Evolutionary conservation across 371 early-diverging fungal species (phyloP).

Genomic region (Coemansia sp.): DNA sequence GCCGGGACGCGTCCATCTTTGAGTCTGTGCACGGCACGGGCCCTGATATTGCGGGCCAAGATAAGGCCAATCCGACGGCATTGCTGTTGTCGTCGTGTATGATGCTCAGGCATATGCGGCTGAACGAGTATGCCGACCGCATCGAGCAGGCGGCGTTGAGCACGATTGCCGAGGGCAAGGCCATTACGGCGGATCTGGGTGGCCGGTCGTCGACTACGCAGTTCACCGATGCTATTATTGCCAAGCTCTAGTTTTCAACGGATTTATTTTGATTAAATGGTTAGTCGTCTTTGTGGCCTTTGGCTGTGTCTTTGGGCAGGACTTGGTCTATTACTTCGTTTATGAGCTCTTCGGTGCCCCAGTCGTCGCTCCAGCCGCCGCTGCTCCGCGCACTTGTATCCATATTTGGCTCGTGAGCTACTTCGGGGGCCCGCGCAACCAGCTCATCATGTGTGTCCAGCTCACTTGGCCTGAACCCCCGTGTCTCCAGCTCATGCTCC

Average conservation of each 20-base stretch:
- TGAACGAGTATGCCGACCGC: constrained; percentile 72
- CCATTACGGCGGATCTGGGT: constrained; percentile 91
- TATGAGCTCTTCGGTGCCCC: constrained; percentile 6
- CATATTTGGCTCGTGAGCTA: too few relatives aligned
- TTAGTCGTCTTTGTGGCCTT: constrained; percentile 20
- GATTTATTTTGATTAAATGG: too few relatives aligned
- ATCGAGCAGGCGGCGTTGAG: constrained; percentile 89
- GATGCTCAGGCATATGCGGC: constrained; percentile 97
- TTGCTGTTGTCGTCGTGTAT: constrained; percentile 89
- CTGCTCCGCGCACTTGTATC: not conserved
- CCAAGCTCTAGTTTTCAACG: constrained; percentile 54
- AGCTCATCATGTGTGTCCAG: constrained; percentile 9
- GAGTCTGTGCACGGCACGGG: constrained; percentile 98
- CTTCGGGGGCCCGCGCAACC: not conserved
- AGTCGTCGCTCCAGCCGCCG: constrained; percentile 7
- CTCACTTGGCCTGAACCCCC: not conserved
- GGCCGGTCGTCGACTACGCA: constrained; percentile 89
- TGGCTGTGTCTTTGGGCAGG: not conserved
- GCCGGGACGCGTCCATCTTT: constrained; percentile 94
- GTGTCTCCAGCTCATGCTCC: constrained; percentile 28
- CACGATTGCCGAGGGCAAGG: constrained; percentile 92
- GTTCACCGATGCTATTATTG: constrained; percentile 89
- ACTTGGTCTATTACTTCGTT: not conserved
- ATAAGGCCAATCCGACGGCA: constrained; percentile 92
- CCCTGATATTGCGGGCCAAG: constrained; percentile 95